phyloP scores from a whole-genome alignment of 805 yeast genomes.

The Candida insectalens region DNA sequence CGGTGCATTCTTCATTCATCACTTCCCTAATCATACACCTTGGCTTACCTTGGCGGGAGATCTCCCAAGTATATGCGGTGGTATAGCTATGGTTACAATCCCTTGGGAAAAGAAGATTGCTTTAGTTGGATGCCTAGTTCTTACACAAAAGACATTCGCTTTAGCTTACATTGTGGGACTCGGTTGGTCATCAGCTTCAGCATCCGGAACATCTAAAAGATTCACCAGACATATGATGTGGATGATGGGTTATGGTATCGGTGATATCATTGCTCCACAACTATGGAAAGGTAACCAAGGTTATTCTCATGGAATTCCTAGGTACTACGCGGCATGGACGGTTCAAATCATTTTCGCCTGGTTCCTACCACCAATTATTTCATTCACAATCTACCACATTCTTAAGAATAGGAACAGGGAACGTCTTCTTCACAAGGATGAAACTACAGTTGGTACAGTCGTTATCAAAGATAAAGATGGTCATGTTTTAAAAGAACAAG shows the following conservation, averaged over 20 bases:
- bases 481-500: constrained; percentile 19
- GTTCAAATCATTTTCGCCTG: constrained; percentile 48
- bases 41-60: constrained; percentile 16
- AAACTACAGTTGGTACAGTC: background rate
- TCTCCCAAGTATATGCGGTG: constrained; percentile 30
- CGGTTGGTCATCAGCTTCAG: constrained; percentile 19
- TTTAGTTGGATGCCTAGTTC: constrained; percentile 34
- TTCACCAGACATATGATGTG: constrained; percentile 37
- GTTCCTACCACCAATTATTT: constrained; percentile 33
- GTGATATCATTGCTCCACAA: constrained; percentile 48
- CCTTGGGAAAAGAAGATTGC: constrained; percentile 36
- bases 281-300: constrained; percentile 40
- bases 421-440: constrained; percentile 21
- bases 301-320: no score
- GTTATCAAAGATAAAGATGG: constrained; percentile 19
- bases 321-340: constrained; percentile 41
- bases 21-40: constrained; percentile 28
- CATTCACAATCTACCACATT: constrained; percentile 34
- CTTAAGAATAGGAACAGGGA: constrained; percentile 33
- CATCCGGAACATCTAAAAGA: constrained; percentile 42
- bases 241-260: constrained; percentile 37
- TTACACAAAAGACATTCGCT: constrained; percentile 33
- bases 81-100: constrained; percentile 34
- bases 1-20: constrained; percentile 26
- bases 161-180: constrained; percentile 18